phyloP scores from a whole-genome alignment of 2,329 filamentous ascomycete species.

The Domatiomyces globalis region DNA sequence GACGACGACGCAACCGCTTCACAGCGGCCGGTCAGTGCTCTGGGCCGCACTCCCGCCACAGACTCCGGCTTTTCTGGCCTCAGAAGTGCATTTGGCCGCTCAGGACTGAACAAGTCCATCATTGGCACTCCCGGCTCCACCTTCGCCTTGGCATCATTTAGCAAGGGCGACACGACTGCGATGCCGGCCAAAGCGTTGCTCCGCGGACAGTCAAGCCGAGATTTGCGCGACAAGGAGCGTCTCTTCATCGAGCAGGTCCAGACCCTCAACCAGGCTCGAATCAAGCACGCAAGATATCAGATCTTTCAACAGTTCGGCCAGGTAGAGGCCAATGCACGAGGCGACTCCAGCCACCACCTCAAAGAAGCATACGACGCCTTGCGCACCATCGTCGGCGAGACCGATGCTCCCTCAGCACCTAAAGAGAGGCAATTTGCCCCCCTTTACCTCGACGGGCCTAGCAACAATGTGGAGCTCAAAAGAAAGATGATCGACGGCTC shows the following conservation, averaged over 20 bases:
- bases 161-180: conserved; percentile 49
- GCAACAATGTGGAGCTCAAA: conserved; percentile 55
- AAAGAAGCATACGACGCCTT: conserved; percentile 72
- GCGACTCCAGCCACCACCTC: conserved; percentile 59
- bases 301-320: conserved; percentile 62
- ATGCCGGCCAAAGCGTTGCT: conserved; percentile 37
- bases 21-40: background rate
- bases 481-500: conserved; percentile 71
- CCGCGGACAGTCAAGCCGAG: conserved; percentile 55
- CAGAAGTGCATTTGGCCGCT: conserved; percentile 53
- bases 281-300: conserved; percentile 50
- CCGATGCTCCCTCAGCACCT: conserved; percentile 45
- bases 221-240: conserved; percentile 69
- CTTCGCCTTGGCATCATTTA: conserved; percentile 49
- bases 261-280: conserved; percentile 58
- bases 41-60: conserved; percentile 7
- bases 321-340: conserved; percentile 55
- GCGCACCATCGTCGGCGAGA: conserved; percentile 63
- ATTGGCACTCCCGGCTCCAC: conserved; percentile 61
- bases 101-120: conserved; percentile 65
- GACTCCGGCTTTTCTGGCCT: conserved; percentile 16
- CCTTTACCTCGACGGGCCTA: conserved; percentile 62
- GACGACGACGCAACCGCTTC: background rate
- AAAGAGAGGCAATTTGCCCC: conserved; percentile 62
- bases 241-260: conserved; percentile 68